Evolutionary conservation across 371 early-diverging fungal species (phyloP).

Genomic region (Mortierella sp.): DNA sequence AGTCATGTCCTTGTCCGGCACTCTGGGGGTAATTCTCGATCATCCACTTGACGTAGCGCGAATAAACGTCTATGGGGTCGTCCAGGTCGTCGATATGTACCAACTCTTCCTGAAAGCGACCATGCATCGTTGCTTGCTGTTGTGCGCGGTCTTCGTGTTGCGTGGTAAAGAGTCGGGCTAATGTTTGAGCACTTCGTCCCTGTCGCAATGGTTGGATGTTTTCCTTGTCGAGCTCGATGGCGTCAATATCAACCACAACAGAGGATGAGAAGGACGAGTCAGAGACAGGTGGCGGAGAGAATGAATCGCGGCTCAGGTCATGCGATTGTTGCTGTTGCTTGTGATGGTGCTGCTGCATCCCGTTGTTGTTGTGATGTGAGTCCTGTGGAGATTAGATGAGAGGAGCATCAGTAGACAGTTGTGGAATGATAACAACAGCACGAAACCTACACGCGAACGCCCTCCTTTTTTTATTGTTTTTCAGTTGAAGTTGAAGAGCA

Average conservation of each 20-base stretch:
- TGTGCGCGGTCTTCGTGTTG: conserved; percentile 58
- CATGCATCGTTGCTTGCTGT: conserved; percentile 58
- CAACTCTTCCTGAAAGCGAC: conserved; percentile 65
- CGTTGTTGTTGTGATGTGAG: not conserved
- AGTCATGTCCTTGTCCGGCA: conserved; percentile 67
- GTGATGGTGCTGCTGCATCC: conserved; percentile 30
- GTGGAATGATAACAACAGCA: not conserved
- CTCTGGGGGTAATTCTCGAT: conserved; percentile 76
- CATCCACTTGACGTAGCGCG: conserved; percentile 83
- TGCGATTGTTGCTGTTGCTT: conserved; percentile 16
- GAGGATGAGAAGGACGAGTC: not conserved
- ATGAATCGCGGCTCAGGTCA: conserved; percentile 1
- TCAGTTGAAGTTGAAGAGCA: not conserved
- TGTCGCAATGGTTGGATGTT: conserved; percentile 81
- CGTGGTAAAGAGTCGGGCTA: conserved; percentile 61
- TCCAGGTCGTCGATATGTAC: conserved; percentile 66
- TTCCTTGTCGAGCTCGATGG: conserved; percentile 83
- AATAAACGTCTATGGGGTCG: conserved; percentile 85
- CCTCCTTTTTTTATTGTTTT: not conserved
- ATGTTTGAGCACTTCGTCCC: conserved; percentile 76
- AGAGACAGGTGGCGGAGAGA: not conserved
- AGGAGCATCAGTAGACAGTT: not conserved
- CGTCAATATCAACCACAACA: conserved; percentile 55
- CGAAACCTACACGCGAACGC: not conserved
- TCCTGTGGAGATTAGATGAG: not conserved